Evolutionary conservation across 2,329 filamentous ascomycete genomes (phyloP), one percentile per base, ranked within the genome.

Genomic region (Colletotrichum limetticola): DNA sequence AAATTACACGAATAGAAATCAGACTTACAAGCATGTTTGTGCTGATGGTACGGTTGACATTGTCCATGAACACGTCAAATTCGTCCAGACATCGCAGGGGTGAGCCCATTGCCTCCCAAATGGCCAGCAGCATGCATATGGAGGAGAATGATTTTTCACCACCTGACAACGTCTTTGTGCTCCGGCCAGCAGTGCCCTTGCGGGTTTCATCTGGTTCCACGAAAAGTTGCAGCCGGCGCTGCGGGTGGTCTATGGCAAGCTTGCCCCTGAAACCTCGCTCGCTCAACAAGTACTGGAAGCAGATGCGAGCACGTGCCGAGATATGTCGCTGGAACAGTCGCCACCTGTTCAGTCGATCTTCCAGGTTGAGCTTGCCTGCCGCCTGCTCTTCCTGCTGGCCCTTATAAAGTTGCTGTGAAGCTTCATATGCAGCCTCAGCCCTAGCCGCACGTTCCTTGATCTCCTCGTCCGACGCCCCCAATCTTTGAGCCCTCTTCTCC

Each of bases 31-130:
- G 93, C 93, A 99, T 95, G 75, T 94, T 93, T 78, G 97, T 98
- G 80, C 94, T 97, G 77, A 97, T 94, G 68, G 94, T 94, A 74
- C 97, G 91, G 82, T 99, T 99, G 72, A 98, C 94, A 77, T 93
- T 95, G 83, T 99, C 97, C 97, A 99, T 99, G 86, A 98, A 99
- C 37, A 99, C 97, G 81, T 99, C 97, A 80, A 98, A 99, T 83
- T 99, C 97, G 83, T 99, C 97, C 66, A 99, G 87, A 79, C 97
- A 99, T 67, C 97, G 91, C 74, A 99, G 93, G 0, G 95, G 96
- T 22, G 95, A 97, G 12, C 97, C 96, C 93, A 99, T 99, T 35
- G 97, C 96, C 80, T 99, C 97, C 97, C 97, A 99, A 22, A 99
- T 92, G 2, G 95, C 91, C 37, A 99, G 88, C 67, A 99, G 86